Evolutionary conservation across 202 grass and related monocot species (phyloP), one percentile per base, ranked within the genome.

Genomic region (Digitaria exilis): DNA sequence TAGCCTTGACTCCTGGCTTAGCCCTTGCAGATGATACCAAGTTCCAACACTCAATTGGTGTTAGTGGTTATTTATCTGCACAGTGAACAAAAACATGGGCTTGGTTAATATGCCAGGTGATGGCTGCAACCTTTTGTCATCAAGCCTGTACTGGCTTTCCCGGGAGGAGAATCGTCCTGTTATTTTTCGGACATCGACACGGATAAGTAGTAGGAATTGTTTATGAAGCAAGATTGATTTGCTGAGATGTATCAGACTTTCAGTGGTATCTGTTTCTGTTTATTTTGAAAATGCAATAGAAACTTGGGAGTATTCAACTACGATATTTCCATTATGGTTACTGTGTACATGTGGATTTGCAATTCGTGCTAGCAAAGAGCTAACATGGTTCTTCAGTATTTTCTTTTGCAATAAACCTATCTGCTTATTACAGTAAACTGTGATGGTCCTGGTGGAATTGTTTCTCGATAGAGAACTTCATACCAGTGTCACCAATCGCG

Each of bases 121-220:
- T 71, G 70, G 77, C 75, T 64, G 54, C 28, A 41, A 87, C 69
- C 37, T 87, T 83, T 86, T 87, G 88, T 76, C 61, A 80, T 80
- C 69, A 34, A 52, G 69, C 88, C 34, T 84, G 69, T 62, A 29
- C 21, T 57, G 70, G 60, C 54, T 69, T 34, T 44, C 87, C 55
- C 26, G 56, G 6, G 21, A 75, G 75, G 80, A 75, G 84, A 80
- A 83, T 5, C 67, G 60, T 67, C 51, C 51, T 62, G 51, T 74
- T 75, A 55, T 86, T 83, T 77, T 87, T 90, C 15, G 19, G 80
- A 63, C 74, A 21, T 52, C 69, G 39, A 80, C 55, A 76, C 70
- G 55, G 75, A 79, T 80, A 65, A 75, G 55, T 16, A 55, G 71
- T 80, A 87, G 80, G 70, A 1, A 80, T 84, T 90, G 54, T 80